Evolutionary conservation across 2,329 filamentous ascomycete genomes (phyloP).

Genomic region (Penicillium capsulatum): DNA sequence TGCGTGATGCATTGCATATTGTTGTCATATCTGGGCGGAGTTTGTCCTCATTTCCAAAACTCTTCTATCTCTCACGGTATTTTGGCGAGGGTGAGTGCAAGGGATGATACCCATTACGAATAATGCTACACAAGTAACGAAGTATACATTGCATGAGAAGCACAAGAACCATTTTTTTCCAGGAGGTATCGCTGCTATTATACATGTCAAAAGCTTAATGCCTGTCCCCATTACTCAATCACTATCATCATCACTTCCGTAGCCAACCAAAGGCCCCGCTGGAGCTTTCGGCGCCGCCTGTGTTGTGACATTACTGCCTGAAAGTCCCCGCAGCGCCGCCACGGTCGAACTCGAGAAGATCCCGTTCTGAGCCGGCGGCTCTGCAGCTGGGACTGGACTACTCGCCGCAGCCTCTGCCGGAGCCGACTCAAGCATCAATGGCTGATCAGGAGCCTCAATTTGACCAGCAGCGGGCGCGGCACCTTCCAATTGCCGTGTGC

Average conservation of each 20-base stretch:
- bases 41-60: constrained; percentile 1
- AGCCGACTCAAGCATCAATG: constrained; percentile 45
- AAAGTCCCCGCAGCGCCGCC: constrained; percentile 64
- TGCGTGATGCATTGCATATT: background rate
- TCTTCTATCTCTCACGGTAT: constrained; percentile 14
- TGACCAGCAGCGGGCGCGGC: constrained; percentile 57
- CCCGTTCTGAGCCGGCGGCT: constrained; percentile 40
- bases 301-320: constrained; percentile 40
- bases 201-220: constrained; percentile 21
- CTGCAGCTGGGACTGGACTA: background rate
- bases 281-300: constrained; percentile 40
- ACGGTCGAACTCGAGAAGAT: constrained; percentile 82
- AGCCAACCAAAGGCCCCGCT: constrained; percentile 74
- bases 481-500: constrained; percentile 66
- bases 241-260: constrained; percentile 84
- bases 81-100: constrained; percentile 16
- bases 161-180: constrained; percentile 9
- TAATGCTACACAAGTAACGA: constrained; percentile 12
- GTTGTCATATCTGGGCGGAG: background rate
- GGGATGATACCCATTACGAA: constrained; percentile 21
- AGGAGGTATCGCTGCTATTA: constrained; percentile 34
- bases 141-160: constrained; percentile 3
- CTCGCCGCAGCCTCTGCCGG: constrained; percentile 36
- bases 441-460: constrained; percentile 49
- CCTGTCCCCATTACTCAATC: constrained; percentile 38